A percentile compares a stretch with the other conserved stretches of the same genome.
Conservation (phyloP, 1,139 yeast genomes). For the Pichia sp. region DNA sequence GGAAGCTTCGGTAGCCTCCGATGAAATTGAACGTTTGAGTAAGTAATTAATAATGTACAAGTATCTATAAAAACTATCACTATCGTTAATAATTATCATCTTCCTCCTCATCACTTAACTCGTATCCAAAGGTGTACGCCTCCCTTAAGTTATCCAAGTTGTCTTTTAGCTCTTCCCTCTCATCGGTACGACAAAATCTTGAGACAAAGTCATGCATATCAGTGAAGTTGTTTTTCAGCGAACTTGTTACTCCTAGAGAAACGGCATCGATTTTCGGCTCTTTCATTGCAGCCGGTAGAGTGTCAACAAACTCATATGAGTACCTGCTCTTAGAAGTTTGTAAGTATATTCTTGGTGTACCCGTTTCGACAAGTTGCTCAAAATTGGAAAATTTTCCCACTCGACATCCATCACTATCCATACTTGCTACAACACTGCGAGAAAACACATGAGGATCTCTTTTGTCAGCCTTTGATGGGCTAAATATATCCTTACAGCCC, state of each 20-base stretch:
- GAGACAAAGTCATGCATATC: constrained; percentile 46
- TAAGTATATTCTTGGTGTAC: constrained; percentile 7
- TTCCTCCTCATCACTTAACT: constrained; percentile 22
- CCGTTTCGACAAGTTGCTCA: not conserved
- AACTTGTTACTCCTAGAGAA: constrained; percentile 44
- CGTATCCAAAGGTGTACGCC: constrained; percentile 56
- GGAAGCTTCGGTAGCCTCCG: constrained; percentile 31
- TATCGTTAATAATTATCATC: constrained; percentile 7
- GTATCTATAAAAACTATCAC: not conserved
- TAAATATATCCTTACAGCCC: constrained; percentile 9
- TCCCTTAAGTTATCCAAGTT: constrained; percentile 46
- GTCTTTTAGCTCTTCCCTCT: constrained; percentile 61
- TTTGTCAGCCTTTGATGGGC: constrained; percentile 14
- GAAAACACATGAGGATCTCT: constrained; percentile 15
- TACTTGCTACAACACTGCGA: constrained; percentile 2
- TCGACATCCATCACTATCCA: not conserved
- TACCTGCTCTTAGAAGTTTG: not conserved
- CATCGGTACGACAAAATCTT: constrained; percentile 50
- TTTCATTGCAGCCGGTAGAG: constrained; percentile 29
- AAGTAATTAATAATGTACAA: not conserved
- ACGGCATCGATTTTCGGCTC: constrained; percentile 9
- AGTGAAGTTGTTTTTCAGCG: constrained; percentile 43
- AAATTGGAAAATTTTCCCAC: constrained; percentile 1
- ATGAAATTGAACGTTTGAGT: constrained; percentile 28
- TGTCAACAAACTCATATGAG: constrained; percentile 31